Conservation (phyloP, 192 early-diverging fungal genomes). For the Coemansia sp. region DNA sequence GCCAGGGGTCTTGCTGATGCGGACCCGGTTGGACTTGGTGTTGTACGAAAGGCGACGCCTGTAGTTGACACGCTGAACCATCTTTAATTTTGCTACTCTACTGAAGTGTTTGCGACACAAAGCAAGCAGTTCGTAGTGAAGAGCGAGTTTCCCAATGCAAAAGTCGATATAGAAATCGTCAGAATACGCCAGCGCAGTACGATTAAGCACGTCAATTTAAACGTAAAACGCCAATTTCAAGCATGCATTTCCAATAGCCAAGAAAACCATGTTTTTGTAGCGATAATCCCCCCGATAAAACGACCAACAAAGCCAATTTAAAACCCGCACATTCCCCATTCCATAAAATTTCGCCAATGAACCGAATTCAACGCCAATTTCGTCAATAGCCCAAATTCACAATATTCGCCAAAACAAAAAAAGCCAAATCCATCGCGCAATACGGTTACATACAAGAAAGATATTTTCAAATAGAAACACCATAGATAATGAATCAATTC, state of each 20-base stretch:
- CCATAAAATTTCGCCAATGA: not conserved
- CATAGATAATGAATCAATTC: not conserved
- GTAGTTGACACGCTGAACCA: slow-evolving; percentile 79
- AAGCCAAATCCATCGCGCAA: not conserved
- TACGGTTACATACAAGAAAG: slow-evolving; percentile 3
- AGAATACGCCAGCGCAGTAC: not conserved
- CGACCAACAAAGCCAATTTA: not conserved
- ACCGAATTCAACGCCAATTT: not conserved
- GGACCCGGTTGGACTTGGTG: slow-evolving; percentile 83
- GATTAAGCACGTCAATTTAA: not conserved
- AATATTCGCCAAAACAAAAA: not conserved
- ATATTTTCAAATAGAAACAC: not conserved
- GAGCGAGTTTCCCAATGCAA: not conserved
- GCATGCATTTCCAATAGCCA: too few relatives aligned
- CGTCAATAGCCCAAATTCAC: not conserved
- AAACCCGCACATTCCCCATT: not conserved
- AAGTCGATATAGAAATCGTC: not conserved
- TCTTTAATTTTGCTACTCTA: slow-evolving; percentile 48
- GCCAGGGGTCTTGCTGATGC: slow-evolving; percentile 78
- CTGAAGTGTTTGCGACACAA: not conserved
- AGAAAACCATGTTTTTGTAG: not conserved
- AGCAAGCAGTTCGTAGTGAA: not conserved
- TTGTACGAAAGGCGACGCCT: slow-evolving; percentile 85
- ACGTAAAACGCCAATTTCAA: not conserved
- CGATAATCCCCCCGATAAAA: not conserved